phyloP scores from a whole-genome alignment of 2,329 filamentous ascomycete species.

The Clarireedia homoeocarpa region DNA sequence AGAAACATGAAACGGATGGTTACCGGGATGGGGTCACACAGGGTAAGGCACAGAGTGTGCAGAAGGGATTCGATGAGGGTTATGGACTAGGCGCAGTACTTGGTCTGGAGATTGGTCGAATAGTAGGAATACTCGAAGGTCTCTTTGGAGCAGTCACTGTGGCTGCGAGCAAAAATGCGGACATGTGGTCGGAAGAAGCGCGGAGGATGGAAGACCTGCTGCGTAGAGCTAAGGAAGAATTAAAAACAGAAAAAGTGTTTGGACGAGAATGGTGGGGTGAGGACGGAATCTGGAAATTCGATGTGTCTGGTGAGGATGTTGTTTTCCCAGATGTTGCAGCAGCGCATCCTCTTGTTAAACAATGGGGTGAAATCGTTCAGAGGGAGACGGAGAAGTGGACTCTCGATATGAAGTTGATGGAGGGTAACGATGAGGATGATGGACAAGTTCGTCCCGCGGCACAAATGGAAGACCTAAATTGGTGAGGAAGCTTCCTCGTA shows the following conservation, averaged over 20 bases:
- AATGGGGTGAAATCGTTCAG: conserved; percentile 46
- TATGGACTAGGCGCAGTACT: conserved; percentile 77
- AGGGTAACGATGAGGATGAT: conserved; percentile 9
- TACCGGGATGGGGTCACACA: conserved; percentile 80
- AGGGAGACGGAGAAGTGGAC: conserved; percentile 35
- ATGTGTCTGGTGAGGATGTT: conserved; percentile 40
- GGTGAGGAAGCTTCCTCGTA: conserved; percentile 12
- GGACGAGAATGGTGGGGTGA: conserved; percentile 56
- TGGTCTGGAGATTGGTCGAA: conserved; percentile 63
- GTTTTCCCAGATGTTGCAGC: conserved; percentile 56
- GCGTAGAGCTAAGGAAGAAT: conserved; percentile 46
- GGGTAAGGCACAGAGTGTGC: conserved; percentile 70
- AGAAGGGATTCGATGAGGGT: conserved; percentile 86
- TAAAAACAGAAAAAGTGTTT: conserved; percentile 57
- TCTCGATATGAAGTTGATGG: conserved; percentile 29
- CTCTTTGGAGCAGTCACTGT: conserved; percentile 41
- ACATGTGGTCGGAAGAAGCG: conserved; percentile 14
- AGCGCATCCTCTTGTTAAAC: conserved; percentile 58
- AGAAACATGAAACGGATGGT: conserved; percentile 55
- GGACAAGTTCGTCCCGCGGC: conserved; percentile 4
- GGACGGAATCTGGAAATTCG: conserved; percentile 65
- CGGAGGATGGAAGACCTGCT: conserved; percentile 31
- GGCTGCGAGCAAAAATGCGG: conserved; percentile 17
- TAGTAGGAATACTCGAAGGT: conserved; percentile 73
- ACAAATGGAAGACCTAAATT: conserved; percentile 15